These are phyloP conservation scores for Euphrasia arctica DNA, from an alignment of 305 asterid species.

Conservation along the genomic window DNA sequence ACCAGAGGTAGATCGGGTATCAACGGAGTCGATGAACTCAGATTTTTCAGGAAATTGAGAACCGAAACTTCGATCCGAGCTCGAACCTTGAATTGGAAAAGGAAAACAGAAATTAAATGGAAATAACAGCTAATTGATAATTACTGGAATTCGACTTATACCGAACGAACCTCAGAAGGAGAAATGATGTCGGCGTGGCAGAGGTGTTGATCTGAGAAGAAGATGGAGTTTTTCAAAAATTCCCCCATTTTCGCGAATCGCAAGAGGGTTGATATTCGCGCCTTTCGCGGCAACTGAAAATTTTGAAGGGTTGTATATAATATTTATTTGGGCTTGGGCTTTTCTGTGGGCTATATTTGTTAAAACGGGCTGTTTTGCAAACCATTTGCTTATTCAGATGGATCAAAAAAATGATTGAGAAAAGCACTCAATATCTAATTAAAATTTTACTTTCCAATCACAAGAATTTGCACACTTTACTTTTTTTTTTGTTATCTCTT, in stretches of 20 bases:
- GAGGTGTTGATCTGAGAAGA: slow-evolving; percentile 78
- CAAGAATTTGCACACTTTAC: too few species aligned
- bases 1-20: slow-evolving; percentile 82
- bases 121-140: neutral
- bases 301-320: neutral
- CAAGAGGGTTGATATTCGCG: slow-evolving; percentile 1
- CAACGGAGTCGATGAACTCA: slow-evolving; percentile 56
- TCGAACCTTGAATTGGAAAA: slow-evolving; percentile 52
- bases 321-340: slow-evolving; percentile 11
- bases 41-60: slow-evolving; percentile 66
- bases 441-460: too few species aligned
- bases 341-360: neutral
- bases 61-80: slow-evolving; percentile 89
- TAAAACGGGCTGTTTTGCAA: too few species aligned
- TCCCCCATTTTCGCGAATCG: slow-evolving; percentile 49
- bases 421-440: too few species aligned
- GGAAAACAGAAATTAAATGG: neutral
- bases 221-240: slow-evolving; percentile 55
- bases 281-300: neutral
- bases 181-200: slow-evolving; percentile 78
- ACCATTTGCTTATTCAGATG: too few species aligned
- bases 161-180: slow-evolving; percentile 49
- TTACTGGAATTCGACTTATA: neutral
- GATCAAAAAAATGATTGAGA: too few species aligned
- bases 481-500: too few species aligned